These are phyloP conservation scores for Colletotrichum chrysophilum DNA, from an alignment of 2,329 filamentous ascomycete species.

Conservation along the genomic window DNA sequence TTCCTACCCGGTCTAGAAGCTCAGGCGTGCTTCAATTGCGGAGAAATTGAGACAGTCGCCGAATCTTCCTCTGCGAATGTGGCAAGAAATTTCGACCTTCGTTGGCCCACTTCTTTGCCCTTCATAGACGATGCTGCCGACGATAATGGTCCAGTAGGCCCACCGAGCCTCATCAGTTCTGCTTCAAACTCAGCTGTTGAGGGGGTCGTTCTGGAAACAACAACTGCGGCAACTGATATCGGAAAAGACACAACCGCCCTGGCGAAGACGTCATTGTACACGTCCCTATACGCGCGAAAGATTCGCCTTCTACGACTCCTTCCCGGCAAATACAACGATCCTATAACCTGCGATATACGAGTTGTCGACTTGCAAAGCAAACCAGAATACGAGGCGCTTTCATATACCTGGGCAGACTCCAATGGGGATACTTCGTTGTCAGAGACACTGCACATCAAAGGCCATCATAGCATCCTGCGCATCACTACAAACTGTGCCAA, in stretches of 20 bases:
- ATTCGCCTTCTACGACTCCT: neutral
- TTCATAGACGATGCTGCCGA: neutral
- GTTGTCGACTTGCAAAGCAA: neutral
- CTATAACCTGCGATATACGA: neutral
- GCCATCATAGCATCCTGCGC: neutral
- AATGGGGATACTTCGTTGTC: neutral
- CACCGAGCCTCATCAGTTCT: neutral
- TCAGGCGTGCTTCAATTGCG: no score
- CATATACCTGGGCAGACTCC: slow-evolving; percentile 12
- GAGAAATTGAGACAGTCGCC: no score
- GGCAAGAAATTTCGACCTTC: neutral
- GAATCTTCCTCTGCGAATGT: no score
- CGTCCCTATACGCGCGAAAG: neutral
- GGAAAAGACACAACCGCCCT: neutral
- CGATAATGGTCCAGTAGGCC: neutral
- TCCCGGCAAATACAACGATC: neutral
- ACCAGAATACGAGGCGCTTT: slow-evolving; percentile 8
- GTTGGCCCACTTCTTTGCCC: neutral
- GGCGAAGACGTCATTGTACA: neutral
- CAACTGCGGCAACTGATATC: neutral
- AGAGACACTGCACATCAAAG: neutral
- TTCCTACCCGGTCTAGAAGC: no score
- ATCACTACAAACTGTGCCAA: neutral
- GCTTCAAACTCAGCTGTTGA: no score
- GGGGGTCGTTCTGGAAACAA: neutral